Conservation (phyloP, 345 rosid genomes). For the Rhizophora mangle region DNA sequence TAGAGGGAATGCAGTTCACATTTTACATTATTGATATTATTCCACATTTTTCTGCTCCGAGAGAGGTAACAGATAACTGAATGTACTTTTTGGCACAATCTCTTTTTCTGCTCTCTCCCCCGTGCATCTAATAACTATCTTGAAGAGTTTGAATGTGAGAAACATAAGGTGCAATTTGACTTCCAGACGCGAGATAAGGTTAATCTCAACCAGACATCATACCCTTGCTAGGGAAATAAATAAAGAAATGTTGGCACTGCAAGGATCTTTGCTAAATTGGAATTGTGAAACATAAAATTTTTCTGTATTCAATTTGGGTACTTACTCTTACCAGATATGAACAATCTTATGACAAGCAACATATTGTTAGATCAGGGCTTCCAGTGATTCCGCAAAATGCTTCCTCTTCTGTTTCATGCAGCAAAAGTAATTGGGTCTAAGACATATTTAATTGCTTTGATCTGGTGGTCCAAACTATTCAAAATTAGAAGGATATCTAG, state of each 20-base stretch:
- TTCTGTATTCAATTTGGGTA: neutral
- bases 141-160: too few species aligned
- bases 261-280: neutral
- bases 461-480: slow-evolving; percentile 44
- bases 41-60: neutral
- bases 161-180: too few species aligned
- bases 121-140: too few species aligned
- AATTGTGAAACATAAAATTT: neutral
- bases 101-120: too few species aligned
- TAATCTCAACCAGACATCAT: neutral
- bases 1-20: too few species aligned
- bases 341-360: neutral
- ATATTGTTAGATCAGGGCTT: neutral
- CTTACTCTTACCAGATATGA: neutral
- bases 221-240: neutral
- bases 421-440: neutral
- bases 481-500: slow-evolving; percentile 37
- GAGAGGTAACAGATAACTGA: too few species aligned
- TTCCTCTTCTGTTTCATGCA: slow-evolving; percentile 4
- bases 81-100: too few species aligned
- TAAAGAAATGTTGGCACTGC: too few species aligned
- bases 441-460: slow-evolving; percentile 27
- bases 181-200: too few species aligned
- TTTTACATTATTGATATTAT: neutral
- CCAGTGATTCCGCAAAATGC: neutral